A percentile compares a stretch with the other conserved stretches of the same genome.
Evolutionary conservation across 495 filamentous ascomycete species (phyloP).

Genomic region (Penicillium roqueforti): DNA sequence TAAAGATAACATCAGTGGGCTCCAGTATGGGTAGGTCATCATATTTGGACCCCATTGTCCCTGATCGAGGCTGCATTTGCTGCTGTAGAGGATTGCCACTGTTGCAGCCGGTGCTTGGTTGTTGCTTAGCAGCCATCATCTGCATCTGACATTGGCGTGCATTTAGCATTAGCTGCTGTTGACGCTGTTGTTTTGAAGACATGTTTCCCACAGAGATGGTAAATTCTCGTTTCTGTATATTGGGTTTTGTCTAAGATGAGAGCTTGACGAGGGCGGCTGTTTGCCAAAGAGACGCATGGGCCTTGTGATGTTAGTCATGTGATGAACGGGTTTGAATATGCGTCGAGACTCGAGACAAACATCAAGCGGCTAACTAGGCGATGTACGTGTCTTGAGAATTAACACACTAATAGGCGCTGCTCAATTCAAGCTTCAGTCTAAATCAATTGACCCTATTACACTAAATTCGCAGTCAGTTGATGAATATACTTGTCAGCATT

Average conservation of each 20-base stretch:
- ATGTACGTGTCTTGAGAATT: too few species aligned
- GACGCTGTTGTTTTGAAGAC: not conserved
- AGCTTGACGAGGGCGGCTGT: not conserved
- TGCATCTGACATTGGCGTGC: not conserved
- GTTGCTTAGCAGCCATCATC: not conserved
- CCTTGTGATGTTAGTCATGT: not conserved
- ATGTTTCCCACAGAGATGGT: not conserved
- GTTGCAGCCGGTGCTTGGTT: not conserved
- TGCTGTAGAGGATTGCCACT: not conserved
- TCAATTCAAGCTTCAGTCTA: too few species aligned
- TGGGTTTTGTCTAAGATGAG: not conserved
- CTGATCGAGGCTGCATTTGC: not conserved
- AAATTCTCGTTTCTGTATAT: not conserved
- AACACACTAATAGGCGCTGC: too few species aligned
- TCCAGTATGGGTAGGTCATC: not conserved
- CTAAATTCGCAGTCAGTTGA: too few species aligned
- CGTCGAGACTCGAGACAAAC: too few species aligned
- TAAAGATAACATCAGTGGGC: not conserved
- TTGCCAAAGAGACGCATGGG: not conserved
- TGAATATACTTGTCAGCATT: too few species aligned
- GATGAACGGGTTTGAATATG: not conserved
- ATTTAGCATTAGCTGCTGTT: not conserved
- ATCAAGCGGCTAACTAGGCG: too few species aligned
- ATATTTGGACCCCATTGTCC: constrained; percentile 2
- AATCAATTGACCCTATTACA: too few species aligned